Conservation (phyloP, 2,329 filamentous ascomycete genomes). For the Verticillium nubilum region DNA sequence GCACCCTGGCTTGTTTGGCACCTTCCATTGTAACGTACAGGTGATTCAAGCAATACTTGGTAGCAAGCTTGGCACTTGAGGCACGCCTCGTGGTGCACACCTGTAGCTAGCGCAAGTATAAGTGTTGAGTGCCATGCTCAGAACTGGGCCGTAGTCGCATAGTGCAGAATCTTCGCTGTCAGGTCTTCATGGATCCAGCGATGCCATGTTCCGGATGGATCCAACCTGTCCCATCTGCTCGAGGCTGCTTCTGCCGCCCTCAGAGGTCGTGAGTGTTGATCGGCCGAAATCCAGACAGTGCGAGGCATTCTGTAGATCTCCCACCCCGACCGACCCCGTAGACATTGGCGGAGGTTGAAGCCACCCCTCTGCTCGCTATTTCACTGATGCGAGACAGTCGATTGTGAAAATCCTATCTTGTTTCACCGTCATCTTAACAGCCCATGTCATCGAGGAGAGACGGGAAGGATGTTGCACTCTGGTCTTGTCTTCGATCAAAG, state of each 20-base stretch:
- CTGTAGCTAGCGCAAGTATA: not conserved
- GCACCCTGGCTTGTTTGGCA: not conserved
- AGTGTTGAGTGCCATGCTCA: not conserved
- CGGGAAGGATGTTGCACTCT: not conserved
- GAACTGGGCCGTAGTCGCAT: not conserved
- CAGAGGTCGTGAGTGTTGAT: not conserved
- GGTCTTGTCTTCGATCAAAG: not conserved
- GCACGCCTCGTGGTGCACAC: not conserved
- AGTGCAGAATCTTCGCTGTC: too few relatives aligned
- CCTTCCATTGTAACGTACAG: not conserved
- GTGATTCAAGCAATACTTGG: not conserved
- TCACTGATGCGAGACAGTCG: not conserved
- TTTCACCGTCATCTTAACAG: not conserved
- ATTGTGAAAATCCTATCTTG: not conserved
- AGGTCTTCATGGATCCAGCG: not conserved
- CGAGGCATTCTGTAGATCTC: not conserved
- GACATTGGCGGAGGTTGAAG: not conserved
- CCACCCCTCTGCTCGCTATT: not conserved
- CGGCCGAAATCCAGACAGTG: not conserved
- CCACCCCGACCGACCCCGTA: not conserved
- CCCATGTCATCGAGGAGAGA: not conserved
- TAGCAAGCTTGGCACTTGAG: not conserved
- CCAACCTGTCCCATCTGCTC: not conserved
- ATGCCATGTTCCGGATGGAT: not conserved
- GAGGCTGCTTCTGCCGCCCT: not conserved